A percentile compares a stretch with the other conserved stretches of the same genome.
Evolutionary conservation across 805 yeast genomes (phyloP).

Genomic region (Saturnispora bothae): DNA sequence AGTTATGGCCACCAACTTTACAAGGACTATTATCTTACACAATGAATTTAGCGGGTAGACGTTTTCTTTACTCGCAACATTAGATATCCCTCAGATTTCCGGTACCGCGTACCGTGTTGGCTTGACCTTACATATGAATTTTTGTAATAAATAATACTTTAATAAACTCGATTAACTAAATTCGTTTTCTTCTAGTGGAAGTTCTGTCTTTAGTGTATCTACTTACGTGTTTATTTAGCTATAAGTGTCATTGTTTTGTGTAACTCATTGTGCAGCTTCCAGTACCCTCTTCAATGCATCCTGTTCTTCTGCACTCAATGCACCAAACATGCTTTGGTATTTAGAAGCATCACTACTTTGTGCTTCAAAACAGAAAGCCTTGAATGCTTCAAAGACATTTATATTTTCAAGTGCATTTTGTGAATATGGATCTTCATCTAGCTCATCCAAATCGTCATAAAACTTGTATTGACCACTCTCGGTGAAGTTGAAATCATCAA

Average conservation of each 20-base stretch:
- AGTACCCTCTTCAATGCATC: constrained; percentile 11
- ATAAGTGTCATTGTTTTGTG: background rate
- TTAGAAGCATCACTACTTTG: constrained; percentile 35
- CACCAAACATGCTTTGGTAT: constrained; percentile 17
- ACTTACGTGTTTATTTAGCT: background rate
- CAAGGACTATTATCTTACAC: background rate
- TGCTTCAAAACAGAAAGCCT: constrained; percentile 39
- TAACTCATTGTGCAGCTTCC: background rate
- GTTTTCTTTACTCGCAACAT: too few relatives aligned
- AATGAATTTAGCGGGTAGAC: too few relatives aligned
- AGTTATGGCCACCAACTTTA: background rate
- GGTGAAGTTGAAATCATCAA: constrained; percentile 24
- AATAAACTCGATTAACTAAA: too few relatives aligned
- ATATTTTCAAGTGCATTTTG: constrained; percentile 70
- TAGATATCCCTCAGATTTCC: too few relatives aligned
- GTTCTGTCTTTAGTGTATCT: background rate
- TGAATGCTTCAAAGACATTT: constrained; percentile 60
- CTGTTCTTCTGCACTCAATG: constrained; percentile 19
- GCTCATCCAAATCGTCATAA: constrained; percentile 56
- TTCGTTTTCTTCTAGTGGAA: too few relatives aligned
- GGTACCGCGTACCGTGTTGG: too few relatives aligned
- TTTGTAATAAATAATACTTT: too few relatives aligned
- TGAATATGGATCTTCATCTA: constrained; percentile 72
- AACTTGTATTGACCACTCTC: constrained; percentile 21
- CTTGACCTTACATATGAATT: too few relatives aligned